Base-by-base conservation (phyloP, 306 rosid species). In the Prunus kanzakura region DNA sequence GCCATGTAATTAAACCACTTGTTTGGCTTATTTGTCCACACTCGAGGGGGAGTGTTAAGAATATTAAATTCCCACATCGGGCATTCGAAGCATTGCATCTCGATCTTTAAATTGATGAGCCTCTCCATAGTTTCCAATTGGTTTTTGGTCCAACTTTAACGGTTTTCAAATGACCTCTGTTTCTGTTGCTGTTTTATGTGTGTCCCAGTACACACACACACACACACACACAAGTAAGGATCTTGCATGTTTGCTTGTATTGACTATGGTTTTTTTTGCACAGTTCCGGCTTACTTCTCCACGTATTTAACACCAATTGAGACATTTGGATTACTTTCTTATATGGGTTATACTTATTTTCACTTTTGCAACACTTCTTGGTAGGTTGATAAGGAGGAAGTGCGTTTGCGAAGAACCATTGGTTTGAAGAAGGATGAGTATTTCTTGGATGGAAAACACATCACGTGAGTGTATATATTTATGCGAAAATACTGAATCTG, bases 311-410 rank as follows among this genome's bases (percentile, higher is more conserved):
- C 52, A 66, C 13, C 12, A 67, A 45, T 67, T 38, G 35, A 67
- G 56, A 56, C 56, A 45, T 45, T 67, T 73, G 77, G 57, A 29
- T 18, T 67, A 69, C 20, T 25, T 50, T 38, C 64, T 60, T 74
- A 45, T 80, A 18, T 29, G 35, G 55, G 71, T 58, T 65, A 51
- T 79, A 67, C 10, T 66, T 67, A 41, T 71, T 27, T 72, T 20
- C 49, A 3, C 54, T 10, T 52, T 15, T 70, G 35, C 55, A 29
- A 45, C 62, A 65, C 65, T 52, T 82, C 76, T 72, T 67, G 75
- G 72, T 81, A 95, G 99, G 99, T 95, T 79, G 99, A 95, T 79
- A 95, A 95, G 86, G 97, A 95, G 82, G 99, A 95, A 87, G 97
- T 95, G 87, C 91, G 89, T 71, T 86, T 95, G 87, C 96, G 99